Evolutionary conservation across 1,284 basidiomycete genomes (phyloP).

Genomic region (Fomitiporia mediterranea): DNA sequence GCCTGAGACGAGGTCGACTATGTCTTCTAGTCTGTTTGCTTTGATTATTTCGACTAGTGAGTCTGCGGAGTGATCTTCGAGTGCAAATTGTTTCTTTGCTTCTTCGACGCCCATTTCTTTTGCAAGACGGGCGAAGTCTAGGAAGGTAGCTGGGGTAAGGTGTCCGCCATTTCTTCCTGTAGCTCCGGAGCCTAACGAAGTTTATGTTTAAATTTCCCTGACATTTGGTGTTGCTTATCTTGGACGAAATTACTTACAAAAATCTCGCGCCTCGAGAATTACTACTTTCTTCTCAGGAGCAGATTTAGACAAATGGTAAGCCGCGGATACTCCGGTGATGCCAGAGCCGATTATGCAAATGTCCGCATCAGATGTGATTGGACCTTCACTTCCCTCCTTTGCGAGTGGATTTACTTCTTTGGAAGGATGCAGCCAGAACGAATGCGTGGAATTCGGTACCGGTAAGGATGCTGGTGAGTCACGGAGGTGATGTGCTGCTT

Average conservation of each 20-base stretch:
- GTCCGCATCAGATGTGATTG: slow-evolving; percentile 54
- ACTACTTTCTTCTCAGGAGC: slow-evolving; percentile 40
- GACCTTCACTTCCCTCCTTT: slow-evolving; percentile 55
- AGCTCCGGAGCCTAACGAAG: slow-evolving; percentile 64
- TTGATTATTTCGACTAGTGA: slow-evolving; percentile 49
- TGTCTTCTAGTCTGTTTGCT: slow-evolving; percentile 37
- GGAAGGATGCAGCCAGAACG: slow-evolving; percentile 61
- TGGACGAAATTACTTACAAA: slow-evolving; percentile 49
- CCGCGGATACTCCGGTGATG: slow-evolving; percentile 68
- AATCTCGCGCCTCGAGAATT: slow-evolving; percentile 71
- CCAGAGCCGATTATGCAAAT: slow-evolving; percentile 75
- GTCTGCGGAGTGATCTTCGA: slow-evolving; percentile 56
- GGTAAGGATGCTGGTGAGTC: slow-evolving; percentile 38
- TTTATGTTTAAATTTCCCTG: slow-evolving; percentile 1
- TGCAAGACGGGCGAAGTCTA: slow-evolving; percentile 39
- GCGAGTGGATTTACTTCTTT: slow-evolving; percentile 61
- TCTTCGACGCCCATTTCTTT: slow-evolving; percentile 45
- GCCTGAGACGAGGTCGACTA: slow-evolving; percentile 61
- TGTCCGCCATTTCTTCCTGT: slow-evolving; percentile 81
- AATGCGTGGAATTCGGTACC: slow-evolving; percentile 54
- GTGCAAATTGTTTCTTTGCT: slow-evolving; percentile 45
- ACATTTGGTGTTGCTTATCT: not conserved
- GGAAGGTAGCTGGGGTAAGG: slow-evolving; percentile 51
- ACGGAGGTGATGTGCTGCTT: slow-evolving; percentile 3
- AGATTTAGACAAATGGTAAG: slow-evolving; percentile 57